Percentiles rank a stretch among this genome's conserved stretches.
phyloP scores from a whole-genome alignment of 1,139 yeast species.

The Groenewaldozyma sp. region DNA sequence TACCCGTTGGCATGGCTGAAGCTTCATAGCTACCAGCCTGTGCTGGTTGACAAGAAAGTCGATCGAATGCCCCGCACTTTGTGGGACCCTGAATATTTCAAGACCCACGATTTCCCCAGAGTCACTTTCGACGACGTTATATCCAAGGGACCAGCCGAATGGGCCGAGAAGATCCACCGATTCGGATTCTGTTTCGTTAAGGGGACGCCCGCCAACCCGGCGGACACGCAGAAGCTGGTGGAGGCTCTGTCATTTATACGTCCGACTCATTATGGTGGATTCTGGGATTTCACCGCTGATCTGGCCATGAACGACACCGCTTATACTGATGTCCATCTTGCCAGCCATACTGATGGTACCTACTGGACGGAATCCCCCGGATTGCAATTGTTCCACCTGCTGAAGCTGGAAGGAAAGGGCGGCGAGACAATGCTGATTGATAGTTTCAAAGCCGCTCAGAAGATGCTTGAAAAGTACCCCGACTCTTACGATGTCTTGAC shows the following conservation, averaged over 20 bases:
- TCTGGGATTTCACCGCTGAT: conserved; percentile 75
- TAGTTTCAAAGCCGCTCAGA: conserved; percentile 54
- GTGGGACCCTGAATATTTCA: conserved; percentile 47
- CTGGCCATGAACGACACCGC: conserved; percentile 67
- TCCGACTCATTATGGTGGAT: conserved; percentile 73
- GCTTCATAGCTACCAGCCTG: conserved; percentile 52
- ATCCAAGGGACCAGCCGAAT: conserved; percentile 43
- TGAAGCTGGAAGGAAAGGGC: conserved; percentile 61
- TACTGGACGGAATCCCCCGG: conserved; percentile 77
- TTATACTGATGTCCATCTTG: conserved; percentile 59
- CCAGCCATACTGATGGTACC: conserved; percentile 68
- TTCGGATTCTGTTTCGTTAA: conserved; percentile 60
- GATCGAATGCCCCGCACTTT: conserved; percentile 21
- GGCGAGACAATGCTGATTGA: conserved; percentile 67
- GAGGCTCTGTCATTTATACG: conserved; percentile 55
- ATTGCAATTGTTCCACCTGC: conserved; percentile 59
- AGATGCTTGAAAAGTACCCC: conserved; percentile 41
- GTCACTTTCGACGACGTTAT: conserved; percentile 45
- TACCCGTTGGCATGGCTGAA: conserved; percentile 46
- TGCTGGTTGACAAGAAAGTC: conserved; percentile 32
- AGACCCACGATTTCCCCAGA: conserved; percentile 33
- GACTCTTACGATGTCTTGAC: conserved; percentile 48
- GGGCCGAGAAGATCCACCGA: conserved; percentile 50
- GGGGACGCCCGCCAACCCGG: conserved; percentile 54
- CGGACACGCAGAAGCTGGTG: conserved; percentile 51